Percentiles rank a stretch among this genome's conserved stretches.
Conservation (phyloP, 2,329 filamentous ascomycete species). For the Myotisia sp. region DNA sequence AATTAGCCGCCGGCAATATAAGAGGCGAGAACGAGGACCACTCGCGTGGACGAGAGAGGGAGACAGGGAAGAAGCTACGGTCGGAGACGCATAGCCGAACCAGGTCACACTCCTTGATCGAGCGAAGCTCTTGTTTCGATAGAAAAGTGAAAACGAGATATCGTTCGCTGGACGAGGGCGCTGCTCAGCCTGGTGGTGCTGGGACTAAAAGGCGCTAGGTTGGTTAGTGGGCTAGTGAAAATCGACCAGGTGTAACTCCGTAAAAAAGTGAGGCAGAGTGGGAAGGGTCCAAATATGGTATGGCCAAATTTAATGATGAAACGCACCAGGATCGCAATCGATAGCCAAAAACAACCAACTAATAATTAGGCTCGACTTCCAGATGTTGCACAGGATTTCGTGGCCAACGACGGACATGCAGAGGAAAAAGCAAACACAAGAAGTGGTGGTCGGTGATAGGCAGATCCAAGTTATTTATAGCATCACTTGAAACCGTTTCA, state of each 20-base stretch:
- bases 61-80: too few relatives aligned
- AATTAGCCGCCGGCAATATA: too few relatives aligned
- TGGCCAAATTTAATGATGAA: constrained; percentile 6
- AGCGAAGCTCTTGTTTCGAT: too few relatives aligned
- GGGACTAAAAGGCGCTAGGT: too few relatives aligned
- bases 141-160: too few relatives aligned
- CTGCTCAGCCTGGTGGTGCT: too few relatives aligned
- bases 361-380: constrained; percentile 3
- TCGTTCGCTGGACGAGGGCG: too few relatives aligned
- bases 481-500: constrained; percentile 6
- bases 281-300: constrained; percentile 5
- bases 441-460: constrained; percentile 3
- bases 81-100: too few relatives aligned
- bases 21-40: too few relatives aligned
- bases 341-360: too few relatives aligned
- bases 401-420: constrained; percentile 3
- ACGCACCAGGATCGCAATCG: constrained; percentile 6
- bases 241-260: constrained; percentile 1
- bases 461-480: constrained; percentile 3
- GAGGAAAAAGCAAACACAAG: constrained; percentile 1
- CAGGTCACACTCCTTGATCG: too few relatives aligned
- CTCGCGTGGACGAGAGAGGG: too few relatives aligned
- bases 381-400: constrained; percentile 5
- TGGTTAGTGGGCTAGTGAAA: constrained; percentile 4
- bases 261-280: constrained; percentile 1